A percentile compares a stretch with the other conserved stretches of the same genome.
Evolutionary conservation across 306 rosid species (phyloP).

Genomic region (Prunus padus): DNA sequence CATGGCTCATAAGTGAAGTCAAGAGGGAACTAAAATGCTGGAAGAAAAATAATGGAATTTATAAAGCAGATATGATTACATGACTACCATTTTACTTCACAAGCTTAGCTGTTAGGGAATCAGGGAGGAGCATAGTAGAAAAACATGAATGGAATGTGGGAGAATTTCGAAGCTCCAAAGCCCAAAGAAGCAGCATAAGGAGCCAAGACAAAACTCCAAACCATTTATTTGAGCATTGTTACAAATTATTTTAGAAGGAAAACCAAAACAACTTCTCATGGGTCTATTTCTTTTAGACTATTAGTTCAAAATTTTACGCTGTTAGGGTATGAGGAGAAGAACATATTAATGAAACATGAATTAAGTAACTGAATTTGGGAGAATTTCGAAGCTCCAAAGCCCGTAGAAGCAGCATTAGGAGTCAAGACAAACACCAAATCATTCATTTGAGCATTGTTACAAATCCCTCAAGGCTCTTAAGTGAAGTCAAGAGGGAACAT

Average conservation of each 20-base stretch:
- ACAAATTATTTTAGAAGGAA: not conserved
- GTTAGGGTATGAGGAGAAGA: too few species aligned
- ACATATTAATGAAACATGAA: too few species aligned
- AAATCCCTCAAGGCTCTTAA: not conserved
- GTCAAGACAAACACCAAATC: too few species aligned
- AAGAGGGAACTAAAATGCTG: not conserved
- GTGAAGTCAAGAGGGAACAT: not conserved
- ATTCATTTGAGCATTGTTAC: slow-evolving; percentile 1
- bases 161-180: slow-evolving; percentile 1
- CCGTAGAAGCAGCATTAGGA: too few species aligned
- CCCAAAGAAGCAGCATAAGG: slow-evolving; percentile 1
- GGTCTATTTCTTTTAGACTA: too few species aligned
- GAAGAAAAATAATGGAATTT: not conserved
- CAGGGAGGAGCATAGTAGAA: not conserved
- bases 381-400: too few species aligned
- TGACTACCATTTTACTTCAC: not conserved
- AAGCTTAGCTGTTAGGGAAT: not conserved
- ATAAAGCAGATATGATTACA: not conserved
- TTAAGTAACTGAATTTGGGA: too few species aligned
- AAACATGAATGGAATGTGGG: not conserved
- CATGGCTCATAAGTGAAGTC: not conserved
- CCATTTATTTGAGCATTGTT: not conserved
- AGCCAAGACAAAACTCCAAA: slow-evolving; percentile 3
- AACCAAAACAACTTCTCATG: too few species aligned
- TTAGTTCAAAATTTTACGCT: too few species aligned